Evolutionary conservation across 805 yeast species (phyloP), one percentile per base, ranked within the genome.

Genomic region (Suhomyces prunicola): DNA sequence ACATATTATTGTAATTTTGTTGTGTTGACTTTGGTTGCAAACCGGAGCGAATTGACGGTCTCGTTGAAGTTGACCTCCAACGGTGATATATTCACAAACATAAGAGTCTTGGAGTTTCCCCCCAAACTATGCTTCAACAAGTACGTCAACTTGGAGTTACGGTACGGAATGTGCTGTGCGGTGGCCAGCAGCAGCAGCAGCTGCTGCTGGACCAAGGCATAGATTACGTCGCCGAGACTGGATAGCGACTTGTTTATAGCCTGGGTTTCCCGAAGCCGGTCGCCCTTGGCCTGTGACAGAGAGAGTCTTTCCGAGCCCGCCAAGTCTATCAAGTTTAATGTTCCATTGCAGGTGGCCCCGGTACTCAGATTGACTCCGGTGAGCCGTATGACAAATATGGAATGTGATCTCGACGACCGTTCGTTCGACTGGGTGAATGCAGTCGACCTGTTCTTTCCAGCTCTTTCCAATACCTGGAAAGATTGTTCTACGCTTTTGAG

Each of bases 261-360:
- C 62, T 88, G 93, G 0, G 98, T 92, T 68, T 93, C 99, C 57
- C 82, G 81, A 26, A 93, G 72, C 47, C 97, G 71, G 10, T 85
- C 88, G 0, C 97, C 97, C 1, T 81, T 79, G 0, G 84, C 96
- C 61, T 85, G 88, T 0, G 97, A 88, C 15, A 81, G 78, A 8
- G 85, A 68, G 13, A 92, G 74, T 53, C 98, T 76, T 71, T 93
- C 99, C 0, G 97, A 90, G 2, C 99, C 99, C 0, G 99, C 99
- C 51, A 93, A 74, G 70, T 93, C 99, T 47, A 94, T 84, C 51
- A 93, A 72, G 63, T 93, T 92, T 53, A 93, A 72, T 1, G 81
- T 77, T 9, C 97, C 94, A n/a, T 63, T 58, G 48, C 71, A 61
- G 1, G 57, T 54, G 27, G 81, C 81, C 0, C 82, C 81, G 0